Percentiles rank a stretch among this genome's conserved stretches.
phyloP scores from a whole-genome alignment of 495 filamentous ascomycete species.

The Beverwykella pulmonaria region DNA sequence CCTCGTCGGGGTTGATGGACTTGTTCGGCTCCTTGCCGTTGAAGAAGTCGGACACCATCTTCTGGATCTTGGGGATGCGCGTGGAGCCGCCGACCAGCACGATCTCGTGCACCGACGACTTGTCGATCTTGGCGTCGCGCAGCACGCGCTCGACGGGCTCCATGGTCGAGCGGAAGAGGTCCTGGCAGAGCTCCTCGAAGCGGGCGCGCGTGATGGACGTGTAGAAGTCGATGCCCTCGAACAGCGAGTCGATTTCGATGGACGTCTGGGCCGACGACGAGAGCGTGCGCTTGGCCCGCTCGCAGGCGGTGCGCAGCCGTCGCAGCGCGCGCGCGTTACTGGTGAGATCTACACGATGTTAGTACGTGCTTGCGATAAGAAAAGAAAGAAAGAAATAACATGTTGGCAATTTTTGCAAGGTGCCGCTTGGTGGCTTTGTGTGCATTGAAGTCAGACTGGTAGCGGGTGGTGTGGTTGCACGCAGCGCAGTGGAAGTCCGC shows the following conservation, averaged over 20 bases:
- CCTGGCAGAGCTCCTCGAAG: constrained; percentile 98
- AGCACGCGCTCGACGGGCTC: constrained; percentile 98
- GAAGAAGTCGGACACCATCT: constrained; percentile 97
- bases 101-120: constrained; percentile 94
- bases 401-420: too few species aligned
- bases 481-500: too few species aligned
- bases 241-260: constrained; percentile 98
- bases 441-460: too few species aligned
- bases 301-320: constrained; percentile 96
- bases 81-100: constrained; percentile 98
- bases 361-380: constrained; percentile 27
- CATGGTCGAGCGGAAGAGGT: constrained; percentile 94
- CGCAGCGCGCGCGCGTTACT: constrained; percentile 94
- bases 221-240: constrained; percentile 97
- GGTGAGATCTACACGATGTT: constrained; percentile 65
- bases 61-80: constrained; percentile 98
- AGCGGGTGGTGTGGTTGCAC: too few species aligned
- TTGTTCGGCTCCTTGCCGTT: constrained; percentile 99
- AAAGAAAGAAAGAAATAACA: neutral
- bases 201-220: constrained; percentile 98
- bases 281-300: constrained; percentile 98
- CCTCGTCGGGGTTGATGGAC: constrained; percentile 99
- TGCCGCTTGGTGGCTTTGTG: too few species aligned
- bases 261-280: constrained; percentile 96
- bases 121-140: constrained; percentile 93